Conservation (phyloP, 2,329 filamentous ascomycete genomes). For the Tolypocladium guangdongense region DNA sequence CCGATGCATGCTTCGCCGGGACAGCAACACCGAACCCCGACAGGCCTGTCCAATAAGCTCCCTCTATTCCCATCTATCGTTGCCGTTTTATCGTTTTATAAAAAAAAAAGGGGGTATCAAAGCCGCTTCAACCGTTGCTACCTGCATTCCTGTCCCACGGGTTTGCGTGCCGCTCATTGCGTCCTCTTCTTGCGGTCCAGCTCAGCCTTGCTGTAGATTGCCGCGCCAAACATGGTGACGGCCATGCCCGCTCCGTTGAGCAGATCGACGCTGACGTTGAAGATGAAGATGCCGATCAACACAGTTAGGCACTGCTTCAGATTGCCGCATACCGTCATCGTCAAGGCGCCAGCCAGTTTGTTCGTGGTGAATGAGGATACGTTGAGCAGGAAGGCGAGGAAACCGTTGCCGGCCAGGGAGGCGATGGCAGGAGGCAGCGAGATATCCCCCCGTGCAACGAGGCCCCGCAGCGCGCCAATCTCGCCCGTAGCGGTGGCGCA, state of each 20-base stretch:
- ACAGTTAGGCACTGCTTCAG: conserved; percentile 48
- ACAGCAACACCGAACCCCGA: neutral
- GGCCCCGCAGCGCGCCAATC: conserved; percentile 27
- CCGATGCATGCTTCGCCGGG: neutral
- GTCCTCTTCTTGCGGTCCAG: conserved; percentile 33
- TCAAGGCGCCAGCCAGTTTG: conserved; percentile 44
- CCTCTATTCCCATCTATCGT: conserved; percentile 2
- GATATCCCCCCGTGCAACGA: conserved; percentile 23
- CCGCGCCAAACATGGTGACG: conserved; percentile 43
- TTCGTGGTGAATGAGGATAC: conserved; percentile 47
- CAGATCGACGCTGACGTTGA: conserved; percentile 37
- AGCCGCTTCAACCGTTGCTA: conserved; percentile 4
- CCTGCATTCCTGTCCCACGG: conserved; percentile 21
- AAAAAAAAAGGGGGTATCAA: conserved; percentile 7
- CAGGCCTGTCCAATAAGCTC: conserved; percentile 2
- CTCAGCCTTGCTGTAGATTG: conserved; percentile 47
- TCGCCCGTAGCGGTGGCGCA: conserved; percentile 44
- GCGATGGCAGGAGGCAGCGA: conserved; percentile 25
- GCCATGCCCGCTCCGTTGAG: conserved; percentile 46
- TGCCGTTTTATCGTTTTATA: conserved; percentile 1
- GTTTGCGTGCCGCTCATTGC: conserved; percentile 21
- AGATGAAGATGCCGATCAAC: conserved; percentile 40
- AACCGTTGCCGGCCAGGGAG: conserved; percentile 38
- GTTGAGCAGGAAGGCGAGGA: conserved; percentile 44
- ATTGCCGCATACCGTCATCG: conserved; percentile 49